Base-by-base conservation (phyloP, 2,329 filamentous ascomycete genomes). In the Escovopsis sp. region DNA sequence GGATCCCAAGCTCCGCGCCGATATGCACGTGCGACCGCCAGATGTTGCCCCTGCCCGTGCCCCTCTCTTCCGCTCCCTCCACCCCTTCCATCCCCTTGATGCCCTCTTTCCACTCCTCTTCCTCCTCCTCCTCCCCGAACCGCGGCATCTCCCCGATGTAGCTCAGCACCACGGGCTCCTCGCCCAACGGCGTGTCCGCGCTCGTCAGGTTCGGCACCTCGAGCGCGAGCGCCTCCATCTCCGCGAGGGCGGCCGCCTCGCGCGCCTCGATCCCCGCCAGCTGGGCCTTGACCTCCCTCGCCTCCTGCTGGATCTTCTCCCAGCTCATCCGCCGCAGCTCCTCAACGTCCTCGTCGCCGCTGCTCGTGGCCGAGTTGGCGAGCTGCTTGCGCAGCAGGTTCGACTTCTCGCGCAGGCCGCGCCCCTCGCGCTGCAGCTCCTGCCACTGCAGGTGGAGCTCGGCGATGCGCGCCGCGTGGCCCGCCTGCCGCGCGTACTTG, bases 161-260 rank as follows among this genome's bases (percentile, higher is more conserved):
- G 45, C 67, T 72, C 13, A 93, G 58, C 5, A 92, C 57, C 27
- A 62, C 58, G 2, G 80, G 70, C 40, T 78, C 65, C 28, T 68
- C 56, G 34, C 82, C 81, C 23, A 75, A 63, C 1, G 90, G 90
- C 12, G 87, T 92, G 35, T 75, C 62, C 4, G 67, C 56, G 52
- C 77, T 83, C 39, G 85, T 94, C 39, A 94, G 66, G 58, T 96
- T 98, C 11, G 90, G 90, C 35, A 96, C 66, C 31, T 79, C 72
- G 2, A 82, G 63, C 2, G 86, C 86, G 38, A 94, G 68, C 27
- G 61, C 58, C 42, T 83, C 70, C 55, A 94, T 87, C 52, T 87
- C 75, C 14, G 58, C 47, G 26, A 60, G 63, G 25, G 83, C 57
- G 7, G 56, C 53, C n/a, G 64, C 61, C 54, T 87, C 79, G 41